Evolutionary conservation across 75 land plant genomes (phyloP), one percentile per base, ranked within the genome.

Genomic region (Pseudotsuga menziesii): DNA sequence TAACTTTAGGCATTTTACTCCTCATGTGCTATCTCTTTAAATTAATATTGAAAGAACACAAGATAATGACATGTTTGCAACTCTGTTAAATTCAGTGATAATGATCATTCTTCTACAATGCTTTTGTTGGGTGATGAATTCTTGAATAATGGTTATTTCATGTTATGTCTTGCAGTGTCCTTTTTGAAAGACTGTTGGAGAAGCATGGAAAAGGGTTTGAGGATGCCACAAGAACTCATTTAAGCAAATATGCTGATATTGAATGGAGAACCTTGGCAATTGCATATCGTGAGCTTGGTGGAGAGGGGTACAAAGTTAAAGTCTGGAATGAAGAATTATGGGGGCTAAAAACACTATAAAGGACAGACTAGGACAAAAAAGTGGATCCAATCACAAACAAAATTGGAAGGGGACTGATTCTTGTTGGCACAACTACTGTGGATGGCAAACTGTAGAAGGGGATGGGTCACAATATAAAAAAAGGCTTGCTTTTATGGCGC

Each of bases 361-460:
- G 92, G 20, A 73, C 76, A 11, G 83, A 85, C n/a, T 80, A 92
- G 66, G 95, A 92, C 4, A 78, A 69, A 17, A 76, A 79, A 66
- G 86, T 88, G 55, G 92, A 92, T 58, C 57, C 57, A 58, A 81
- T 82, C 7, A 76, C 95, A 27, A 89, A 93, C 60, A 27, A 81
- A 78, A 88, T 91, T 35, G 96, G 91, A 72, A 85, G 57, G 74
- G 93, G 89, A 1, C 60, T 93, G 54, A 83, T 88, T 73, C 90
- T 93, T 74, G 85, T 93, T 57, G 96, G 96, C 44, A 88, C 87
- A 57, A 91, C 91, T 32, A 93, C 93, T 59, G 96, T 93, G 16
- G 96, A 93, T 77, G 93, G 91, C 77, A 93, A 93, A 75, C 62
- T 93, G 41, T 93, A 93, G 72, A 82, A 83, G 77, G 94, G 97